Conservation (phyloP, 2,329 filamentous ascomycete genomes). For the Cercospora nicotianae region DNA sequence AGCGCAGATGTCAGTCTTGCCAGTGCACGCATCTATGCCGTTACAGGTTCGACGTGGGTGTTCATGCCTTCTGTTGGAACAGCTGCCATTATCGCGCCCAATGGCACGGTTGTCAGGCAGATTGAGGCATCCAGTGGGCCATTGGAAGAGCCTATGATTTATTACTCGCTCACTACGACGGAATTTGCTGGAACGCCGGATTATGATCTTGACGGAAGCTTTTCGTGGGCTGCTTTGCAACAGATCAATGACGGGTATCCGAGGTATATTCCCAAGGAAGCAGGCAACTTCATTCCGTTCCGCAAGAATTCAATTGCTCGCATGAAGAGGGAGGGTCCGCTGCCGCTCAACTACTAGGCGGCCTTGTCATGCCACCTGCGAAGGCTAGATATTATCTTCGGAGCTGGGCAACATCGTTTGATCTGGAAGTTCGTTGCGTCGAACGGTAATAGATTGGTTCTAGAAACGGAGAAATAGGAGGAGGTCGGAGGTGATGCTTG, state of each 20-base stretch:
- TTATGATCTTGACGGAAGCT: background rate
- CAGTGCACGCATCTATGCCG: background rate
- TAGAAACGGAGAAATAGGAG: too few relatives aligned
- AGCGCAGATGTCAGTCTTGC: background rate
- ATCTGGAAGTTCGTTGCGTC: too few relatives aligned
- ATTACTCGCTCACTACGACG: background rate
- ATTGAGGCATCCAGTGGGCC: background rate
- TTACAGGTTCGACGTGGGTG: background rate
- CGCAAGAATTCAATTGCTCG: background rate
- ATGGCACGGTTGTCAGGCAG: background rate
- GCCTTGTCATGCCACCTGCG: too few relatives aligned
- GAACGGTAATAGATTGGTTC: too few relatives aligned
- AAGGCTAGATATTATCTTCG: too few relatives aligned
- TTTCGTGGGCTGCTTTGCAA: background rate
- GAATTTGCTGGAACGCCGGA: background rate
- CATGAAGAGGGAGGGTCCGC: background rate
- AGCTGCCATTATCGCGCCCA: background rate
- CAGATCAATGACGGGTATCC: background rate
- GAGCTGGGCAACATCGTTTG: too few relatives aligned
- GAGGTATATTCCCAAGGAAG: background rate
- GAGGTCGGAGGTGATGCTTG: background rate
- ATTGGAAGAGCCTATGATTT: background rate
- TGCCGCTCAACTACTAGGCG: background rate
- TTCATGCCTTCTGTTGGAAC: background rate
- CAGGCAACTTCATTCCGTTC: background rate